Conservation (phyloP, 495 filamentous ascomycete species). For the Tuber brumale region DNA sequence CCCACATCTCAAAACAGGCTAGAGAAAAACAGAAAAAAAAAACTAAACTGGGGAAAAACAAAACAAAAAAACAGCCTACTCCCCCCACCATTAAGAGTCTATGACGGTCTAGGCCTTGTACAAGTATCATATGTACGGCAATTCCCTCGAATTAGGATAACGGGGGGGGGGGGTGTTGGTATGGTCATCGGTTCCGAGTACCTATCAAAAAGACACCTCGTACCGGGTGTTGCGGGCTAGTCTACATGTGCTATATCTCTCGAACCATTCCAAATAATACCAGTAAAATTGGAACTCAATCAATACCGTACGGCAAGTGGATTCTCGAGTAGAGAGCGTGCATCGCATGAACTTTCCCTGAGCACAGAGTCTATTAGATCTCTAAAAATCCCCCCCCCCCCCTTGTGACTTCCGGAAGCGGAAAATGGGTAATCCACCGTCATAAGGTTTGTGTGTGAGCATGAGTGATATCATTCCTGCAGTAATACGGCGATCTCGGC, state of each 20-base stretch:
- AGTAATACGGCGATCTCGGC: background rate
- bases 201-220: background rate
- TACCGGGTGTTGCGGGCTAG: background rate
- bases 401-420: background rate
- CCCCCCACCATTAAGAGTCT: background rate
- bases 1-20: background rate
- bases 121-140: background rate
- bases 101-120: background rate
- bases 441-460: background rate
- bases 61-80: background rate
- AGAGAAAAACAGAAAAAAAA: background rate
- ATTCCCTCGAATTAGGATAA: background rate
- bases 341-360: background rate
- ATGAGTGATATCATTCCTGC: background rate
- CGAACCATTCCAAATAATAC: background rate
- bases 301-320: background rate
- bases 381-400: background rate
- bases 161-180: background rate
- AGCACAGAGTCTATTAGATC: background rate
- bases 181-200: background rate
- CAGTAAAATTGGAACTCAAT: too few species aligned
- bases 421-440: background rate
- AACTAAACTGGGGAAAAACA: background rate
- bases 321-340: background rate
- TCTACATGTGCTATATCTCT: background rate